phyloP scores from a whole-genome alignment of 768 basidiomycete species.

The Xanthoconium stramineum region DNA sequence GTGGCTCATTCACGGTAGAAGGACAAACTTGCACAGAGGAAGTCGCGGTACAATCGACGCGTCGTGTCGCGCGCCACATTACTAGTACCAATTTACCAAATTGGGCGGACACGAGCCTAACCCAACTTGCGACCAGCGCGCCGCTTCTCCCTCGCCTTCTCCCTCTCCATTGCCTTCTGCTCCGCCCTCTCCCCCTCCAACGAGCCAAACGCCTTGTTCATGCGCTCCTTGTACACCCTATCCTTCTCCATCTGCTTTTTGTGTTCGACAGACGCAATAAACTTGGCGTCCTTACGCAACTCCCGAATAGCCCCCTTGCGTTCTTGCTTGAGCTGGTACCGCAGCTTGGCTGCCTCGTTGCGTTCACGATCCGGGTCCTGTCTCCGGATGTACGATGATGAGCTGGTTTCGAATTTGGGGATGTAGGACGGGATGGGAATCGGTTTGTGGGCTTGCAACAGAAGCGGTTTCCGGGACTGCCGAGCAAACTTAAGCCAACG shows the following conservation, averaged over 20 bases:
- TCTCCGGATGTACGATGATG: conserved; percentile 69
- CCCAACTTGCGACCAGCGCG: conserved; percentile 69
- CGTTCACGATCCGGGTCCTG: conserved; percentile 93
- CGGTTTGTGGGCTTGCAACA: conserved; percentile 89
- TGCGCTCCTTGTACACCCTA: conserved; percentile 68
- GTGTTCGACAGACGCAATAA: conserved; percentile 86
- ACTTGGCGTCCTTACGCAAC: conserved; percentile 90
- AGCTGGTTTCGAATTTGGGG: conserved; percentile 84
- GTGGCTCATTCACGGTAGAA: conserved; percentile 20
- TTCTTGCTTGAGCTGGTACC: conserved; percentile 90
- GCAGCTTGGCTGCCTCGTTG: conserved; percentile 82
- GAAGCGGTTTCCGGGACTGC: conserved; percentile 73
- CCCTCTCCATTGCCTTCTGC: conserved; percentile 88
- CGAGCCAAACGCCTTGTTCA: conserved; percentile 77
- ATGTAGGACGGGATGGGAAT: conserved; percentile 92
- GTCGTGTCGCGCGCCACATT: not conserved
- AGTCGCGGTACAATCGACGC: not conserved
- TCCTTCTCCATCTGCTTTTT: conserved; percentile 87
- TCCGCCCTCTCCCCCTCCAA: conserved; percentile 90
- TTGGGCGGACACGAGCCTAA: not conserved
- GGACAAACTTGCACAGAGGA: not conserved
- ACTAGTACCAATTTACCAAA: not conserved
- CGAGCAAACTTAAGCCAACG: conserved; percentile 71
- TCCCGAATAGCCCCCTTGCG: conserved; percentile 95
- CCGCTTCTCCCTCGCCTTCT: conserved; percentile 73